Base-by-base conservation (phyloP, 176 grass and related monocot species). In the Oryza punctata region DNA sequence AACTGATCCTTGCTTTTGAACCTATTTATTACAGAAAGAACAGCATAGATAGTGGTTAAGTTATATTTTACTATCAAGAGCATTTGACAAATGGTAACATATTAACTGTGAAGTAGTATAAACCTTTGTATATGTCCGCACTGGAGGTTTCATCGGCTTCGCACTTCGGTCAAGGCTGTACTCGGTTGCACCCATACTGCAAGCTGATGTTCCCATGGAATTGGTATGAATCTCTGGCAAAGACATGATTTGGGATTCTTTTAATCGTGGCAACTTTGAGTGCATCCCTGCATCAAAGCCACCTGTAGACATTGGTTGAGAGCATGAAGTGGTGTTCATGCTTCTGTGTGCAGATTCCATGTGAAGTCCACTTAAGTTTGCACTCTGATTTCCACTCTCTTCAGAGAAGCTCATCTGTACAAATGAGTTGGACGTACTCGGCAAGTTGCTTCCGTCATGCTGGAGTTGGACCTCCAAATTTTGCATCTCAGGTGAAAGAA, bases 91-190 rank as follows among this genome's bases (percentile, higher is more conserved):
- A 75, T 30, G 49, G 12, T 70, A 33, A 63, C 8, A 84, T 40
- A 21, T 44, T 25, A 8, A 60, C 14, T 24, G 14, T 37, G 23
- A 14, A 49, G 75, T 8, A 57, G 15, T 41, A 29, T 46, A 41
- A 89, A 96, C 96, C 96, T 99, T 99, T 24, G 96, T 99, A 65
- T 92, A 99, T 74, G 96, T 99, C 63, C 96, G 82, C 45, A 96
- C 83, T 18, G 93, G 96, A 50, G 78, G 93, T 83, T 88, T 94
- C 21, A 72, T 60, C 9, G 81, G 83, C 47, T 92, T 96, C 10
- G 33, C 69, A 26, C 86, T 91, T 75, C 78, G 47, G 69, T 88
- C 88, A 7, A 91, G 88, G 88, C 60, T 81, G 84, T 82, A 87
- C 30, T 91, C 91, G 0, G 82, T 85, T 1, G 67, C 87, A 63